Conservation (phyloP, 331 rosid species). For the Phaseolus coccineus region DNA sequence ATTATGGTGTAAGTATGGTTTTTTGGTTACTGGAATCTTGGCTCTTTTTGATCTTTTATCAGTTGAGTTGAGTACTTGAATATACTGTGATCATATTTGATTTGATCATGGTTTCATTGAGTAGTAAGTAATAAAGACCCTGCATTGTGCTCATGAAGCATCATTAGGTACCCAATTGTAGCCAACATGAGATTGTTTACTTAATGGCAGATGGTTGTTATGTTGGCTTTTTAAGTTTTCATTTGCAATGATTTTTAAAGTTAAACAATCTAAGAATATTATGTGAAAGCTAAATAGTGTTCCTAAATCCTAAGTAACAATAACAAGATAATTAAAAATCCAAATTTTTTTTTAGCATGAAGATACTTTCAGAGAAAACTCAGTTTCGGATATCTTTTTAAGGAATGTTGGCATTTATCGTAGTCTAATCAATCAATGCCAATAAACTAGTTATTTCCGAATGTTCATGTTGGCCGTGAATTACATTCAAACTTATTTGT, state of each 20-base stretch:
- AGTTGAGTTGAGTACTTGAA: not conserved
- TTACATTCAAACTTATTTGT: not conserved
- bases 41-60: not conserved
- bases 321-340: too few species aligned
- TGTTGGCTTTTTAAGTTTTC: not conserved
- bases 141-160: too few species aligned
- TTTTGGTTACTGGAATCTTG: not conserved
- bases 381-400: too few species aligned
- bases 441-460: not conserved
- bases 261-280: too few species aligned
- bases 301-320: too few species aligned
- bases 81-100: not conserved
- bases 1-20: not conserved
- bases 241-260: too few species aligned
- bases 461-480: not conserved
- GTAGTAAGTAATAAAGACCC: not conserved
- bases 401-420: not conserved
- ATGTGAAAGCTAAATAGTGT: too few species aligned
- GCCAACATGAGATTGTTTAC: too few species aligned
- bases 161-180: too few species aligned
- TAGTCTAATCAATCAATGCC: not conserved
- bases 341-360: too few species aligned
- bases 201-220: too few species aligned
- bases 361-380: too few species aligned
- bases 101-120: not conserved